Evolutionary conservation across 106 monocot species (phyloP), one percentile per base, ranked within the genome.

Genomic region (Iris macrosiphon): DNA sequence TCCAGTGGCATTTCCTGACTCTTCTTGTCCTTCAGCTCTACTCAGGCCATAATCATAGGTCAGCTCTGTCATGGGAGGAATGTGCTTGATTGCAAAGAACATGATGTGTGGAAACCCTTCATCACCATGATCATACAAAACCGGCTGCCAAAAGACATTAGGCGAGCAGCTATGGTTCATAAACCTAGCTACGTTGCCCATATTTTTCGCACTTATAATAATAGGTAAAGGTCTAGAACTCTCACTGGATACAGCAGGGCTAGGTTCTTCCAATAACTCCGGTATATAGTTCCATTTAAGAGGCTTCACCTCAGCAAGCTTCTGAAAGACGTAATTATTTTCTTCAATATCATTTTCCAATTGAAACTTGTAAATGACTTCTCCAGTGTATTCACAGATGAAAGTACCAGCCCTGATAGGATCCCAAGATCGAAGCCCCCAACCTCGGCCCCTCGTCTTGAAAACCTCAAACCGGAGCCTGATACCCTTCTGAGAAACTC

Each of bases 41-140:
- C 55, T 65, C 52, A 33, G 54, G 65, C 87, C 81, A 75, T 82
- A 88, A 62, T 88, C 87, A 78, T 78, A 82, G 3, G 78, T 79
- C 26, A 88, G 50, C 40, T 88, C 87, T 26, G 75, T 82, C 87
- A 88, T 82, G 3, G 87, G 87, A 54, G 87, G 87, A 50, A 88
- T 88, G 60, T 88, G 61, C 66, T 74, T 81, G 7, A 72, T 61
- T 63, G 81, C 75, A 72, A 81, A 75, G 48, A 75, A 81, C 62
- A 63, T 70, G 49, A 81, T 63, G 45, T 76, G 81, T 17, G 81
- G 81, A 72, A 57, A 57, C 9, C 27, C 61, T 28, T 67, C 71
- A 35, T 72, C 71, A 29, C 40, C 31, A 72, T 76, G 75, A 54
- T 81, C 75, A 72, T 81, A 67, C 61, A 46, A 47, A 43, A 81